Evolutionary conservation across 2,329 filamentous ascomycete genomes (phyloP).

Genomic region (Fonsecaea monophora): DNA sequence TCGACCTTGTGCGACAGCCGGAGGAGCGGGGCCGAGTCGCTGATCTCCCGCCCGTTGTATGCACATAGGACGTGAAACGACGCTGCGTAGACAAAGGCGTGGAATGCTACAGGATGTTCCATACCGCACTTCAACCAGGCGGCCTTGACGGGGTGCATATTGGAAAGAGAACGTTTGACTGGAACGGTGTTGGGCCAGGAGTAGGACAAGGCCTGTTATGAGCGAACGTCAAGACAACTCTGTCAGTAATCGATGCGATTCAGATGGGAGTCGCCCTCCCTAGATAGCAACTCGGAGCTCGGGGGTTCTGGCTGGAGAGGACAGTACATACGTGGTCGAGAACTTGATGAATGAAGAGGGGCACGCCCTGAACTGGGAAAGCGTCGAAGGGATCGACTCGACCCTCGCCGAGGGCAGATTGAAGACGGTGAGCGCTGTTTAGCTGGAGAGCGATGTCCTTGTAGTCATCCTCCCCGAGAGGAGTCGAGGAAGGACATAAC

Average conservation of each 20-base stretch:
- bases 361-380: constrained; percentile 19
- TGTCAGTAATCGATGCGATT: not conserved
- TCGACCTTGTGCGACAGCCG: constrained; percentile 32
- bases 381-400: constrained; percentile 32
- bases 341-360: constrained; percentile 28
- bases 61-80: constrained; percentile 28
- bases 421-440: constrained; percentile 5
- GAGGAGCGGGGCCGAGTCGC: constrained; percentile 23
- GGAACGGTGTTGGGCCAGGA: constrained; percentile 34
- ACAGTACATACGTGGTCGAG: constrained; percentile 30
- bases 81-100: constrained; percentile 33
- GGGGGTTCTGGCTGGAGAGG: not conserved
- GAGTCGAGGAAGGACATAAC: not conserved
- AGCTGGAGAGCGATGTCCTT: not conserved
- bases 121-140: constrained; percentile 34
- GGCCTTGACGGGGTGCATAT: constrained; percentile 29
- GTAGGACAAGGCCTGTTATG: constrained; percentile 22
- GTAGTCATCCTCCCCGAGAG: not conserved
- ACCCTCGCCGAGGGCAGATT: constrained; percentile 24
- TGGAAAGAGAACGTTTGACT: not conserved
- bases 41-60: constrained; percentile 27
- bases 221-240: not conserved
- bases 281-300: not conserved
- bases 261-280: not conserved
- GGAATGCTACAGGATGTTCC: constrained; percentile 33